These are phyloP conservation scores for Corchorus capsularis DNA, from an alignment of 345 rosid species.

Conservation along the genomic window DNA sequence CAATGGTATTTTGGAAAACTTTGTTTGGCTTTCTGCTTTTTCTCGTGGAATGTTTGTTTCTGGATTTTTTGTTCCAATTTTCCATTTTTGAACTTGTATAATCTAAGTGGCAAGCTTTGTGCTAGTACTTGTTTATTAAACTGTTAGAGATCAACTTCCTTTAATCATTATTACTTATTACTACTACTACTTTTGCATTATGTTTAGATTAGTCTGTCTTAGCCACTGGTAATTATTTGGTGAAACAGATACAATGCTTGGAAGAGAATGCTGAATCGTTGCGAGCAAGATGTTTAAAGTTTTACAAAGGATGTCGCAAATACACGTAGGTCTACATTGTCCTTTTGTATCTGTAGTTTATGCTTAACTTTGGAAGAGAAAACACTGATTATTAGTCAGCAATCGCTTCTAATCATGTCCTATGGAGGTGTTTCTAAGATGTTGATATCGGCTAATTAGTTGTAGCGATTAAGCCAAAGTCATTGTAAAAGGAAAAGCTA, in stretches of 20 bases:
- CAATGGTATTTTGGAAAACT: not conserved
- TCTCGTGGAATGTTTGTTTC: not conserved
- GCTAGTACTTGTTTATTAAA: not conserved
- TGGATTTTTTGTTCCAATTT: not conserved
- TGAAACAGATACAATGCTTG: constrained; percentile 55
- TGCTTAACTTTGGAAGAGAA: constrained; percentile 9
- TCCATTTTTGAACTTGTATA: not conserved
- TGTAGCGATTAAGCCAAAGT: not conserved
- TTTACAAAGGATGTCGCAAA: constrained; percentile 68
- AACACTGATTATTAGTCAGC: not conserved
- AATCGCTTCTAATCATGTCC: not conserved
- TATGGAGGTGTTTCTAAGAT: not conserved
- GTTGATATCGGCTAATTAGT: not conserved
- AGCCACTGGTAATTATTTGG: constrained; percentile 13
- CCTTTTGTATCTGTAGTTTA: not conserved
- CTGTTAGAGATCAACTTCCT: not conserved
- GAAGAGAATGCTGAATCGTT: constrained; percentile 67
- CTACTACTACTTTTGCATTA: not conserved
- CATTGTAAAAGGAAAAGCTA: not conserved
- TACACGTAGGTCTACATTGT: constrained; percentile 47
- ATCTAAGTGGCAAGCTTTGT: not conserved
- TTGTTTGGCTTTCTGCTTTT: not conserved
- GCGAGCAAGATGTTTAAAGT: constrained; percentile 55
- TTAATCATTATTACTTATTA: not conserved
- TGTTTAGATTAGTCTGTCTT: not conserved